These are phyloP conservation scores for Eimeria acervulina DNA, from an alignment of 169 alveolate genomes.

Conservation along the genomic window DNA sequence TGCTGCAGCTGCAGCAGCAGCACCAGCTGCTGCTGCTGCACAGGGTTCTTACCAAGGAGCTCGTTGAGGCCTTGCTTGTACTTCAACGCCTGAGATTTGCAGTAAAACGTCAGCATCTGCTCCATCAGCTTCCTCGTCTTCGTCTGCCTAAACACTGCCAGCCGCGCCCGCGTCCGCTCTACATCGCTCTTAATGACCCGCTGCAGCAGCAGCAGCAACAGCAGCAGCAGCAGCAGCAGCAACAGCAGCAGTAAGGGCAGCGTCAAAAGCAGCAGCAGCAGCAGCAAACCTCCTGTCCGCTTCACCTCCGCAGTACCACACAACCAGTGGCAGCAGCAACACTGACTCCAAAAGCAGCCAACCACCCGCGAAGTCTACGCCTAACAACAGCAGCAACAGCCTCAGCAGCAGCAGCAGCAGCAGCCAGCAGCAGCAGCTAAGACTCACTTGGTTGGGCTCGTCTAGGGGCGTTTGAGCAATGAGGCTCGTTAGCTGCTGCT, in stretches of 20 bases:
- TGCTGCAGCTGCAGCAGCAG: background rate
- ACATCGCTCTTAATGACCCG: slow-evolving; percentile 83
- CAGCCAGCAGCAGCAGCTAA: slow-evolving; percentile 34
- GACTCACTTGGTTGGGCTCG: slow-evolving; percentile 78
- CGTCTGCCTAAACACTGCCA: slow-evolving; percentile 72
- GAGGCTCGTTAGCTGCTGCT: slow-evolving; percentile 1
- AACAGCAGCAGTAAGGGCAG: background rate
- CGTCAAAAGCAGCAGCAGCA: background rate
- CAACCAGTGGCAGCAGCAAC: slow-evolving; percentile 9
- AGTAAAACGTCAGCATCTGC: slow-evolving; percentile 86
- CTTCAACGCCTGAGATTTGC: slow-evolving; percentile 84
- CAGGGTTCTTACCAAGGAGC: slow-evolving; percentile 84
- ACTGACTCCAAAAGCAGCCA: background rate
- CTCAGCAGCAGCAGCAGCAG: too few species aligned
- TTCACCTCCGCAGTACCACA: background rate
- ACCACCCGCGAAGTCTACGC: background rate
- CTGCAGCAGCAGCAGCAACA: slow-evolving; percentile 39
- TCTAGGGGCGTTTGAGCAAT: slow-evolving; percentile 67
- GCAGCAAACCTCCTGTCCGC: background rate
- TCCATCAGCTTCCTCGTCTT: slow-evolving; percentile 77
- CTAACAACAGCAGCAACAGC: too few species aligned
- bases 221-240: background rate
- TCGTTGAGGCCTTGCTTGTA: slow-evolving; percentile 90
- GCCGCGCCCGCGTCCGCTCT: slow-evolving; percentile 80
- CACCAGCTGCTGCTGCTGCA: background rate